phyloP scores from a whole-genome alignment of 1,139 yeast genomes.

The Pneumocystis wakefieldiae region DNA sequence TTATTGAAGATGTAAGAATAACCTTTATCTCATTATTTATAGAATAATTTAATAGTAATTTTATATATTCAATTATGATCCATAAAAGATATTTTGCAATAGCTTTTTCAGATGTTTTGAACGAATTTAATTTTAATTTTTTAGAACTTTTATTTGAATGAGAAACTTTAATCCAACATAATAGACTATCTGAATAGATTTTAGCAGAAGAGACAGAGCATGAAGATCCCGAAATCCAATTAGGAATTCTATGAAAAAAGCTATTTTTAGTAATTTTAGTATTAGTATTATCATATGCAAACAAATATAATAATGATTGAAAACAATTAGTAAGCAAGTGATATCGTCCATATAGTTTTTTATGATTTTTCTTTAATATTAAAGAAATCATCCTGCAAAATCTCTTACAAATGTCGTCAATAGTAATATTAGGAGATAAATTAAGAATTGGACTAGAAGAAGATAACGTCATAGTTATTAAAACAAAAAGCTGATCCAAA shows the following conservation, averaged over 20 bases:
- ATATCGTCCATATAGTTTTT: not conserved
- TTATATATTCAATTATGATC: not conserved
- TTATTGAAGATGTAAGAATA: not conserved
- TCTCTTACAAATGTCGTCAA: not conserved
- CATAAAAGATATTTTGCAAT: not conserved
- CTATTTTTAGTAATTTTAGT: not conserved
- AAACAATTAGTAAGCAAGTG: not conserved
- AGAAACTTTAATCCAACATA: not conserved
- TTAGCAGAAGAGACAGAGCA: not conserved
- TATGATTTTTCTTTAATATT: not conserved
- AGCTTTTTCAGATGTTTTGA: not conserved
- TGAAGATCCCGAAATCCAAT: not conserved
- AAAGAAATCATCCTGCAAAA: not conserved
- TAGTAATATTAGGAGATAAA: not conserved
- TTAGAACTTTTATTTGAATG: not conserved
- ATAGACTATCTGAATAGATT: not conserved
- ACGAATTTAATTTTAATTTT: not conserved
- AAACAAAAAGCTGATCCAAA: not conserved
- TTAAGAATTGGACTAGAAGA: not conserved
- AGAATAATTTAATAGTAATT: not conserved
- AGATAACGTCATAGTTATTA: not conserved
- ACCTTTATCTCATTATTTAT: not conserved
- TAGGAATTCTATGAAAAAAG: not conserved
- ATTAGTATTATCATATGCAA: not conserved
- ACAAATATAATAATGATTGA: not conserved